Evolutionary conservation across 768 basidiomycete species (phyloP), one percentile per base, ranked within the genome.

Genomic region (Porpolomopsis calyptriformis): DNA sequence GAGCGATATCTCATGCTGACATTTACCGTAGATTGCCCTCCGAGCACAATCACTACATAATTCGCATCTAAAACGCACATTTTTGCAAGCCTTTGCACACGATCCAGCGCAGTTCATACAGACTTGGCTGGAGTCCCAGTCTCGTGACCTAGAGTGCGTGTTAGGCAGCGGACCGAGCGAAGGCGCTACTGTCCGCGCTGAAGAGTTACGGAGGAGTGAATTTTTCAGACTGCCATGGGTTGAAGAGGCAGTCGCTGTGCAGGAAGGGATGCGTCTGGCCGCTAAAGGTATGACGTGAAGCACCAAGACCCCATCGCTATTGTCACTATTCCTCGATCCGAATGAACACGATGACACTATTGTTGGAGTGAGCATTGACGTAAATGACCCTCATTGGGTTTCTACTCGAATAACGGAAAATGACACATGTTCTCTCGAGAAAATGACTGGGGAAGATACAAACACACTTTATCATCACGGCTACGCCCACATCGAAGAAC

Each of bases 161-260:
- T 70, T 96, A n/a, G 90, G 89, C 24, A 88, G 84, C 58, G 90
- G 89, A 1, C 78, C 84, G 2, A 81, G 78, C 31, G 85, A 87
- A 52, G 85, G 84, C 22, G 71, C 77, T 57, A 80, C 80, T 2
- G 74, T 93, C 8, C 67, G 86, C n/a, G 86, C 87, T 47, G 91
- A 94, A 53, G 91, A 96, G 59, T 65, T 96, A 45, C 75, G 82
- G 50, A 67, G 89, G 43, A 91, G 86, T 57, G 91, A 96, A 60
- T 85, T 91, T 65, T 97, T 96, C 74, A 71, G 74, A 50, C 62
- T 94, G 57, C 87, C 90, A 3, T 97, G 92, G 92, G 90, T 96
- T 10, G 82, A 85, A 54, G 78, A 80, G 69, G 90, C 89, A 4
- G 80, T 91, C 43, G 81, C 84, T 6, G 76, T 93, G 18, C 84